Conservation (phyloP, 2,329 filamentous ascomycete genomes). For the Aspergillus piperis region DNA sequence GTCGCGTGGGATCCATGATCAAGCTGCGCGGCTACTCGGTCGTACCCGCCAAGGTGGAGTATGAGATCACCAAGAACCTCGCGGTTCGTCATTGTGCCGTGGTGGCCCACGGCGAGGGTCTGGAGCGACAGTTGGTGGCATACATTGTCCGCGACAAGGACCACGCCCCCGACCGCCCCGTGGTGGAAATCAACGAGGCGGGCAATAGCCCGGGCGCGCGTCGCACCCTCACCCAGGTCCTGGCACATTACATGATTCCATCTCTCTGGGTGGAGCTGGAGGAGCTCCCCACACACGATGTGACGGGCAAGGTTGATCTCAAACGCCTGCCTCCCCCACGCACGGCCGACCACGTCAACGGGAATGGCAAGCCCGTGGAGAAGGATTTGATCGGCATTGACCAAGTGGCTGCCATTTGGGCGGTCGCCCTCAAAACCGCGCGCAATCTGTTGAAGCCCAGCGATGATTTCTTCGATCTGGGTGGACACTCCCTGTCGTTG, state of each 20-base stretch:
- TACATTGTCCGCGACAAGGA: conserved; percentile 72
- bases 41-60: conserved; percentile 75
- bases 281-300: conserved; percentile 71
- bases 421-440: conserved; percentile 67
- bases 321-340: conserved; percentile 69
- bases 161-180: conserved; percentile 56
- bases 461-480: conserved; percentile 79
- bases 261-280: conserved; percentile 74
- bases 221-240: conserved; percentile 62
- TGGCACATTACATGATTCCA: conserved; percentile 84
- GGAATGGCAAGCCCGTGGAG: conserved; percentile 49
- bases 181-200: conserved; percentile 67
- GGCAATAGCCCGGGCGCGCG: conserved; percentile 71
- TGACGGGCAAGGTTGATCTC: conserved; percentile 76
- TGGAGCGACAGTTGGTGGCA: conserved; percentile 73
- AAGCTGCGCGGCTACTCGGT: conserved; percentile 78
- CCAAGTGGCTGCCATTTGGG: conserved; percentile 72
- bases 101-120: conserved; percentile 71
- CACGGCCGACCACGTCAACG: conserved; percentile 48
- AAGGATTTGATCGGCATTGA: conserved; percentile 67
- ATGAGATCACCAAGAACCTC: conserved; percentile 67
- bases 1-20: conserved; percentile 76
- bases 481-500: conserved; percentile 76
- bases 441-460: conserved; percentile 63
- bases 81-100: conserved; percentile 73